Evolutionary conservation across 805 yeast genomes (phyloP).

Genomic region (Dipodascus albidus): DNA sequence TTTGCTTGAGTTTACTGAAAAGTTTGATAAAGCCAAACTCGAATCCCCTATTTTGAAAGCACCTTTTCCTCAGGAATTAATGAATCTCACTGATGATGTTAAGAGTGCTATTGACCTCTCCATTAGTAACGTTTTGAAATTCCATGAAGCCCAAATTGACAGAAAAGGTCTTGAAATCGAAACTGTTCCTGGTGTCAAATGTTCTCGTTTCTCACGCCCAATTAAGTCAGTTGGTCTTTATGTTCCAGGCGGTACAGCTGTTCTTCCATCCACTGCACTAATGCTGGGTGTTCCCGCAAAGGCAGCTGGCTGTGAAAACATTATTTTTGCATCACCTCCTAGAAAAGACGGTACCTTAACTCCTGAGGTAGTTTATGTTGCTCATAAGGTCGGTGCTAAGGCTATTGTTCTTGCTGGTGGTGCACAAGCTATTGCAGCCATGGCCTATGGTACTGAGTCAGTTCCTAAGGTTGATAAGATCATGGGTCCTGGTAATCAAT

Average conservation of each 20-base stretch:
- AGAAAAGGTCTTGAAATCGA: slow-evolving; percentile 68
- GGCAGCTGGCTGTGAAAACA: slow-evolving; percentile 94
- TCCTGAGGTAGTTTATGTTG: slow-evolving; percentile 96
- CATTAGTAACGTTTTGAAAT: slow-evolving; percentile 74
- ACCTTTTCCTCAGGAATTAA: slow-evolving; percentile 73
- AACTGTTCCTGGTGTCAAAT: slow-evolving; percentile 86
- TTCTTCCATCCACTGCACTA: slow-evolving; percentile 92
- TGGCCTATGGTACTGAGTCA: slow-evolving; percentile 95
- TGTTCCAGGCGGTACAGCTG: slow-evolving; percentile 98
- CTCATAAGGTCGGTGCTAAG: slow-evolving; percentile 87
- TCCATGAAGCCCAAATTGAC: slow-evolving; percentile 87
- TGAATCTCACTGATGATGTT: slow-evolving; percentile 63
- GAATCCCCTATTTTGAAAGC: slow-evolving; percentile 67
- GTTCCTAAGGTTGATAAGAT: slow-evolving; percentile 93
- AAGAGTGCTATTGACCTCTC: slow-evolving; percentile 82
- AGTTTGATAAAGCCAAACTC: slow-evolving; percentile 78
- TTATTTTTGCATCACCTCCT: slow-evolving; percentile 91
- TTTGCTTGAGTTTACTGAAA: slow-evolving; percentile 75
- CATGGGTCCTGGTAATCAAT: slow-evolving; percentile 98
- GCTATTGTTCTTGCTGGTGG: slow-evolving; percentile 95
- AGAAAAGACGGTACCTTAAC: slow-evolving; percentile 84
- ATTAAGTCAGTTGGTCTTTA: slow-evolving; percentile 91
- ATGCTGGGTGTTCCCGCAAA: slow-evolving; percentile 98
- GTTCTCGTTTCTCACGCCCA: slow-evolving; percentile 92
- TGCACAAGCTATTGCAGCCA: slow-evolving; percentile 97